Conservation (phyloP, 179 eudicot genomes). For the Actinidia chinensis region DNA sequence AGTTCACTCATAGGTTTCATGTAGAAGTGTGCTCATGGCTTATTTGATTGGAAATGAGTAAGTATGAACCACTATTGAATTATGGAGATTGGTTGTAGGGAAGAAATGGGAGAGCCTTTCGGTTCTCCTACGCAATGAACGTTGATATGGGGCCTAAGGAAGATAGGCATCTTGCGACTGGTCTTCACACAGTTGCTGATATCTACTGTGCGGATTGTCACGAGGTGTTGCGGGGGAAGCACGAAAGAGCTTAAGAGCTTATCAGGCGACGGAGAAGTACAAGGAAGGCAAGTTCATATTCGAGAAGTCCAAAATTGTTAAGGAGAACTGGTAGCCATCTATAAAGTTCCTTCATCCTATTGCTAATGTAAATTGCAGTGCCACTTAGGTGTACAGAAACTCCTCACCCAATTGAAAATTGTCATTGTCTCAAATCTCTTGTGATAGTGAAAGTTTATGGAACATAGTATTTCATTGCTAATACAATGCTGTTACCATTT, state of each 20-base stretch:
- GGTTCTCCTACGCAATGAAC: conserved; percentile 54
- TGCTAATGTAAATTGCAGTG: not conserved
- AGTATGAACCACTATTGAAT: too few species aligned
- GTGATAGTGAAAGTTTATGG: not conserved
- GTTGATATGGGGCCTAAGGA: conserved; percentile 43
- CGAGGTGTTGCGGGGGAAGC: conserved; percentile 54
- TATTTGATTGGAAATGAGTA: too few species aligned
- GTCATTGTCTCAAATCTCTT: conserved; percentile 1
- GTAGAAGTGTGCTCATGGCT: too few species aligned
- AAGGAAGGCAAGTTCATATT: conserved; percentile 56
- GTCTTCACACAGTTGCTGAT: conserved; percentile 58
- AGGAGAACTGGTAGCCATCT: conserved; percentile 43
- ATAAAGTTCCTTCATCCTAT: not conserved
- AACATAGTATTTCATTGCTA: not conserved
- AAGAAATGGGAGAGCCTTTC: conserved; percentile 47
- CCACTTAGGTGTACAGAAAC: conserved; percentile 9
- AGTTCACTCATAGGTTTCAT: too few species aligned
- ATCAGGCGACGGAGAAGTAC: conserved; percentile 50
- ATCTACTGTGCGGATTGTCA: conserved; percentile 42
- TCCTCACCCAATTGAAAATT: not conserved
- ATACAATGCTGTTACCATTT: not conserved
- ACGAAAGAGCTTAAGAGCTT: conserved; percentile 50
- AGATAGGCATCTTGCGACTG: conserved; percentile 46
- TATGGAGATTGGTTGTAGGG: conserved; percentile 32
- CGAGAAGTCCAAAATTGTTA: conserved; percentile 51